Evolutionary conservation across 129 eudicot genomes (phyloP).

Genomic region (Arctium minus): DNA sequence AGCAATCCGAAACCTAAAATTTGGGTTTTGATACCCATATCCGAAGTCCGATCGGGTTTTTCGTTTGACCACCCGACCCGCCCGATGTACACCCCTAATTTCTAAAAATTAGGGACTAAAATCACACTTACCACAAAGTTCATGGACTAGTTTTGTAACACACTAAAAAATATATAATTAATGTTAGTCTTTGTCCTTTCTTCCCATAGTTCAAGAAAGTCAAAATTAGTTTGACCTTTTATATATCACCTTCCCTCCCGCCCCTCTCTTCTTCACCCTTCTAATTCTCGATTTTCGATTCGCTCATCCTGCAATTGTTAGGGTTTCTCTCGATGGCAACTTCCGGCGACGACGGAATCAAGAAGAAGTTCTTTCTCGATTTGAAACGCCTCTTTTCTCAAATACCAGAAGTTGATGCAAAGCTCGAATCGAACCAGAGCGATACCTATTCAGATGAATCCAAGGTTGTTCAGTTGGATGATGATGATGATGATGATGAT

Average conservation of each 20-base stretch:
- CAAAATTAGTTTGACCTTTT: not conserved
- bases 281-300: not conserved
- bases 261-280: slow-evolving; percentile 5
- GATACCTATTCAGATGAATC: not conserved
- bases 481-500: slow-evolving; percentile 6
- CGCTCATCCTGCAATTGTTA: not conserved
- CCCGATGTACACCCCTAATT: too few species aligned
- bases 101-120: not conserved
- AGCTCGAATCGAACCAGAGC: not conserved
- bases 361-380: slow-evolving; percentile 16
- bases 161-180: too few species aligned
- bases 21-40: too few species aligned
- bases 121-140: not conserved
- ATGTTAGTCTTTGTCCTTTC: not conserved
- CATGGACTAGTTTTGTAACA: not conserved
- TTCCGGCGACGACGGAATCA: slow-evolving; percentile 24
- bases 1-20: too few species aligned
- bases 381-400: not conserved
- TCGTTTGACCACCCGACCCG: too few species aligned
- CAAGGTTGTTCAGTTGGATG: not conserved
- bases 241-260: not conserved
- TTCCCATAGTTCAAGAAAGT: not conserved
- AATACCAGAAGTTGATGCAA: slow-evolving; percentile 12
- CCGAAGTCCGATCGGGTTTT: too few species aligned
- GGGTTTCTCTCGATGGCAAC: slow-evolving; percentile 2